These are phyloP conservation scores for Pseudopithomyces chartarum DNA, from an alignment of 2,329 filamentous ascomycete genomes.

Conservation along the genomic window DNA sequence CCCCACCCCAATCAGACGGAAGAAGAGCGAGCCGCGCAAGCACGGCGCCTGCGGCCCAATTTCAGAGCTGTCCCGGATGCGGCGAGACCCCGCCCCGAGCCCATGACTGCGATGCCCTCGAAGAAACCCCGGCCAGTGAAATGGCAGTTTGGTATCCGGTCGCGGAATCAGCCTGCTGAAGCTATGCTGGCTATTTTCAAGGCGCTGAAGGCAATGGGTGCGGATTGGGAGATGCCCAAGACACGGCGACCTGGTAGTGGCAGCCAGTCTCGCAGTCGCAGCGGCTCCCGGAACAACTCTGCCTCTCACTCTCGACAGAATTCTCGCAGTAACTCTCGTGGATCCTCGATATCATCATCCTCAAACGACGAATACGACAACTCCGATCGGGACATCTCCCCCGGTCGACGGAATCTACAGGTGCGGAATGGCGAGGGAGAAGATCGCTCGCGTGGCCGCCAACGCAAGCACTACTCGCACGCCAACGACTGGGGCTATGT, in stretches of 20 bases:
- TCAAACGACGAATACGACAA: constrained; percentile 27
- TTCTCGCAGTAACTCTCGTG: constrained; percentile 38
- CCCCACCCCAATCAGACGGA: constrained; percentile 52
- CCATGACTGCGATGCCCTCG: constrained; percentile 59
- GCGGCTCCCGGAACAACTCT: constrained; percentile 30
- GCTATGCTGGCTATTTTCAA: constrained; percentile 95
- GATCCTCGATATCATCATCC: constrained; percentile 39
- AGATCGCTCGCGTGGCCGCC: constrained; percentile 37
- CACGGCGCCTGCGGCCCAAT: constrained; percentile 83
- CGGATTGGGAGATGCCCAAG: constrained; percentile 74
- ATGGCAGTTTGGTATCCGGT: constrained; percentile 98
- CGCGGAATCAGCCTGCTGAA: constrained; percentile 90
- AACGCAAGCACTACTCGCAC: constrained; percentile 49
- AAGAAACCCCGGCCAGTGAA: constrained; percentile 82
- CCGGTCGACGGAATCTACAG: constrained; percentile 30
- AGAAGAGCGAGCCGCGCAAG: constrained; percentile 77
- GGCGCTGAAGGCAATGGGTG: constrained; percentile 83
- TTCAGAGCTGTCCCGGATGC: constrained; percentile 70
- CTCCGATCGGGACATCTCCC: constrained; percentile 14
- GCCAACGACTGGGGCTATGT: constrained; percentile 69
- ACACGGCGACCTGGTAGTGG: constrained; percentile 47
- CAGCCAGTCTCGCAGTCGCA: constrained; percentile 43
- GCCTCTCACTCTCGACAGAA: constrained; percentile 36
- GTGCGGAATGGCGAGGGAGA: constrained; percentile 33
- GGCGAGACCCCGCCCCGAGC: constrained; percentile 56